These are phyloP conservation scores for Phaseolus coccineus DNA, from an alignment of 331 rosid species.

Conservation along the genomic window DNA sequence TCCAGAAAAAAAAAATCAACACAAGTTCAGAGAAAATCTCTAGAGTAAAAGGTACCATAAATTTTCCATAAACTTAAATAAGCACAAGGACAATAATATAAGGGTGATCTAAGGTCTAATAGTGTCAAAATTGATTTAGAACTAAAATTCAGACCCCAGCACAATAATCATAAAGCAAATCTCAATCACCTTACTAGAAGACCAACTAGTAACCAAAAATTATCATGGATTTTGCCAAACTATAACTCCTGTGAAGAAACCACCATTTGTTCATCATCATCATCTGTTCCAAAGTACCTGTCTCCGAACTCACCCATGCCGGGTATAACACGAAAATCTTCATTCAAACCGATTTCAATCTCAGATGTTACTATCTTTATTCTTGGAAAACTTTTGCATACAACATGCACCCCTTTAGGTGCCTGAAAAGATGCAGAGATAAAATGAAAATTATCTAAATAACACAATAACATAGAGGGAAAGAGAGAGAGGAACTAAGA, in stretches of 20 bases:
- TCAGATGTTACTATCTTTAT: slow-evolving; percentile 98
- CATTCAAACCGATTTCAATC: slow-evolving; percentile 85
- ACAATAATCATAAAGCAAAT: slow-evolving; percentile 42
- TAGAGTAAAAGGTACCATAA: neutral
- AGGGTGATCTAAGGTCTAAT: slow-evolving; percentile 4
- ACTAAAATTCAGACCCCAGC: slow-evolving; percentile 43
- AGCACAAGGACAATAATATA: slow-evolving; percentile 23
- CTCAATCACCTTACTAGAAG: slow-evolving; percentile 34
- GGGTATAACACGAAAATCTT: slow-evolving; percentile 85
- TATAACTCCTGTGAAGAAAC: slow-evolving; percentile 51
- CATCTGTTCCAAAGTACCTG: slow-evolving; percentile 96
- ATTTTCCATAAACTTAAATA: neutral
- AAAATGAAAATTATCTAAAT: neutral
- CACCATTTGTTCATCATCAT: slow-evolving; percentile 62
- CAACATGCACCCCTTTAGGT: slow-evolving; percentile 92
- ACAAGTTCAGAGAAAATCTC: slow-evolving; percentile 1
- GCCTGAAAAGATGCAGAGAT: slow-evolving; percentile 62
- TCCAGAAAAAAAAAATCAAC: neutral
- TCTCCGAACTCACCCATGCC: slow-evolving; percentile 99
- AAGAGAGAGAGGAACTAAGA: slow-evolving; percentile 10
- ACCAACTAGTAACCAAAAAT: slow-evolving; percentile 32
- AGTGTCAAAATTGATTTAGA: slow-evolving; percentile 57
- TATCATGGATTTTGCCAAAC: slow-evolving; percentile 2
- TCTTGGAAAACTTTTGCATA: slow-evolving; percentile 90
- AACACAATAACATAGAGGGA: neutral